Conservation (phyloP, 169 alveolate species). For the Plasmodium gonderi region DNA sequence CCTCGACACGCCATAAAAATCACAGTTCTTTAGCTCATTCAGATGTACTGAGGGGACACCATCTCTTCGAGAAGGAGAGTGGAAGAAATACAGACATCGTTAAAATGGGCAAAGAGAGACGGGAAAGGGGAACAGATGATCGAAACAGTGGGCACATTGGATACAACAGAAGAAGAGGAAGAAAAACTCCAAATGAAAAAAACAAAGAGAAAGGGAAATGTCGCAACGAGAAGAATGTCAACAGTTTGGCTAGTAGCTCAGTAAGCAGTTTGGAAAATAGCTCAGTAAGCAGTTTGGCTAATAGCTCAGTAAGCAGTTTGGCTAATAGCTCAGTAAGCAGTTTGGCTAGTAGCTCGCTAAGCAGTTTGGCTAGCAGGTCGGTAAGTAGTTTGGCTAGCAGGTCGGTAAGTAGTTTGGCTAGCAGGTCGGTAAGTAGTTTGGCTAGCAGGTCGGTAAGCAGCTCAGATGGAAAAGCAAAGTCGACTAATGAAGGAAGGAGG, state of each 20-base stretch:
- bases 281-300: not conserved
- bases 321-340: not conserved
- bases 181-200: not conserved
- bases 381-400: not conserved
- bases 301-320: not conserved
- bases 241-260: not conserved
- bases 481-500: not conserved
- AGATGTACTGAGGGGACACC: not conserved
- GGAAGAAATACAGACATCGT: not conserved
- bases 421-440: not conserved
- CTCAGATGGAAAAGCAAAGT: too few relatives aligned
- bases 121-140: too few relatives aligned
- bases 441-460: not conserved
- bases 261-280: not conserved
- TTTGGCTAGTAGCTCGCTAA: not conserved
- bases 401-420: not conserved
- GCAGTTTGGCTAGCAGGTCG: not conserved
- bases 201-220: too few relatives aligned
- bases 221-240: not conserved
- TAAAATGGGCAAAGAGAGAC: not conserved
- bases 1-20: not conserved
- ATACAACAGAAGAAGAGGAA: not conserved
- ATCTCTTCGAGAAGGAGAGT: not conserved
- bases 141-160: too few relatives aligned
- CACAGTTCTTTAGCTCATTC: not conserved